Conservation (phyloP, 1,139 yeast species). For the Eremothecium gossypii region DNA sequence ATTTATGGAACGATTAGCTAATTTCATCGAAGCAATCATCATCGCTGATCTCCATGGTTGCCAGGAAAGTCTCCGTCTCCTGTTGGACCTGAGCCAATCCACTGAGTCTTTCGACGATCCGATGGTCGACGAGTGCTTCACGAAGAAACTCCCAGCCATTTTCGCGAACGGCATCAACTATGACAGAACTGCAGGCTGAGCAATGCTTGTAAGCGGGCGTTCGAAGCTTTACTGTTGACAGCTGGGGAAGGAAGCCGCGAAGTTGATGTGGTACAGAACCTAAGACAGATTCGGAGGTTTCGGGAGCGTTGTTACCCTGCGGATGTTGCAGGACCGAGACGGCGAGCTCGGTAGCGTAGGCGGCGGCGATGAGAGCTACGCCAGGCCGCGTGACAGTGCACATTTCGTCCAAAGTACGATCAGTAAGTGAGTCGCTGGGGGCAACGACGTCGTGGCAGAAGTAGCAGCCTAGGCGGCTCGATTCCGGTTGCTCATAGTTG, state of each 20-base stretch:
- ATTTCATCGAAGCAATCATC: not conserved
- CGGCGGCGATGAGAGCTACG: conserved; percentile 77
- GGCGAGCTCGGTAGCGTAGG: conserved; percentile 76
- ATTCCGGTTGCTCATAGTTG: conserved; percentile 19
- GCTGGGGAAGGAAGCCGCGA: conserved; percentile 69
- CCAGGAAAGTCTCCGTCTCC: conserved; percentile 54
- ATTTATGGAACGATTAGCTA: not conserved
- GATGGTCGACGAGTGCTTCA: conserved; percentile 54
- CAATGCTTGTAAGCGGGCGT: conserved; percentile 71
- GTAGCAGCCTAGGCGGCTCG: conserved; percentile 72
- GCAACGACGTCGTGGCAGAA: conserved; percentile 95
- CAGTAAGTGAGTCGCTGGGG: conserved; percentile 76
- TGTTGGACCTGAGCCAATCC: conserved; percentile 68
- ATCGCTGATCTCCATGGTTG: not conserved
- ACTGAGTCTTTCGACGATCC: conserved; percentile 62
- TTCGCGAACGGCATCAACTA: conserved; percentile 41
- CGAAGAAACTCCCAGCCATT: conserved; percentile 77
- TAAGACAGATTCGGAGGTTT: conserved; percentile 36
- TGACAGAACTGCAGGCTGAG: conserved; percentile 69
- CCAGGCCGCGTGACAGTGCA: conserved; percentile 98
- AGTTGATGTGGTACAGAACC: conserved; percentile 85
- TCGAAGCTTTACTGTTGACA: conserved; percentile 50
- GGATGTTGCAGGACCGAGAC: conserved; percentile 69
- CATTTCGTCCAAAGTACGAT: conserved; percentile 91
- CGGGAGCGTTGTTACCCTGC: conserved; percentile 39